Conservation (phyloP, 331 rosid species). For the Telfairia occidentalis region DNA sequence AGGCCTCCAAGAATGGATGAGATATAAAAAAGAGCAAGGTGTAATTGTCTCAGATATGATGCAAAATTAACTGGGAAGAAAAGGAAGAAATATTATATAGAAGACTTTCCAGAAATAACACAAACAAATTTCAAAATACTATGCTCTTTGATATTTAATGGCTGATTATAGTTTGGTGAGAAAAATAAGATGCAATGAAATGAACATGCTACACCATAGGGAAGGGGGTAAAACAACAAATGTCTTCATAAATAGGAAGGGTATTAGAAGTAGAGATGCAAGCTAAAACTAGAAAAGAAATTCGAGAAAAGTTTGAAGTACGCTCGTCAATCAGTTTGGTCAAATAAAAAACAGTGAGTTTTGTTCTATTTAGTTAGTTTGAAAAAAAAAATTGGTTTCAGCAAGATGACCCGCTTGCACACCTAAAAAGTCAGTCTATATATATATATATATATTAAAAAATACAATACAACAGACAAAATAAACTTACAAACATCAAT, state of each 20-base stretch:
- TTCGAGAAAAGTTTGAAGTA: not conserved
- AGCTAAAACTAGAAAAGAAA: not conserved
- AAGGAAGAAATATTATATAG: not conserved
- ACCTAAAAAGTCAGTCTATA: too few species aligned
- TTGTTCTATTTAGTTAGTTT: not conserved
- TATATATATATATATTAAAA: not conserved
- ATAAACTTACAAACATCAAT: not conserved
- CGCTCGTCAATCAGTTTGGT: not conserved
- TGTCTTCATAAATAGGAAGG: not conserved
- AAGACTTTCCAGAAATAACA: not conserved
- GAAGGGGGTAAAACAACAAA: not conserved
- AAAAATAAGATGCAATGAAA: not conserved
- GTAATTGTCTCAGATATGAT: not conserved
- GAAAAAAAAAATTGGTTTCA: not conserved
- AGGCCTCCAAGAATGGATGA: not conserved
- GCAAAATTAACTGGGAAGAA: not conserved
- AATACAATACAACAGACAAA: not conserved
- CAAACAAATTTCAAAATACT: not conserved
- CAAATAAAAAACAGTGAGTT: not conserved
- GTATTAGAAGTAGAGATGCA: not conserved
- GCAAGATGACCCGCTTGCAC: too few species aligned
- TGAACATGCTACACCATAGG: not conserved
- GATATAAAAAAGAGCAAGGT: not conserved
- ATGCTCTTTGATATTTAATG: not conserved
- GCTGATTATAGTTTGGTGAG: not conserved